Evolutionary conservation across 768 basidiomycete species (phyloP).

Genomic region (Suillus sp.): DNA sequence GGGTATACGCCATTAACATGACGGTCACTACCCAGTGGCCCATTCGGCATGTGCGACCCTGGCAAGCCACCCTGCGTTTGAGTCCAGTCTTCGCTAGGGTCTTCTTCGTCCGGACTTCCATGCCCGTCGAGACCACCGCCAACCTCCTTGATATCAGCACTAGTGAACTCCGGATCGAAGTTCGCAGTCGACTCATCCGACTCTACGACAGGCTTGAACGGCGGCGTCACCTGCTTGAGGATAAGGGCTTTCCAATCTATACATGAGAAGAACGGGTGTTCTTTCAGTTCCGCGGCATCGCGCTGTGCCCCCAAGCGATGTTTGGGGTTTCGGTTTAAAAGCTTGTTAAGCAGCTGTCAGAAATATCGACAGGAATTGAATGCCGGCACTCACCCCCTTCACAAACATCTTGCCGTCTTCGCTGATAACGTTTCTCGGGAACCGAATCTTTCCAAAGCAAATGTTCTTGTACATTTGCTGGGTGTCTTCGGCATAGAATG

Average conservation of each 20-base stretch:
- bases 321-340: constrained; percentile 97
- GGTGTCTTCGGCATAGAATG: constrained; percentile 98
- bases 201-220: constrained; percentile 97
- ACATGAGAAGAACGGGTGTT: constrained; percentile 88
- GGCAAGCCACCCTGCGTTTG: constrained; percentile 41
- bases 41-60: constrained; percentile 66
- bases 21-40: constrained; percentile 71
- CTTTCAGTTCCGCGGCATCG: constrained; percentile 93
- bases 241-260: constrained; percentile 93
- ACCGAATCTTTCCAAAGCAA: constrained; percentile 98
- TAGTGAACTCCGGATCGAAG: constrained; percentile 98
- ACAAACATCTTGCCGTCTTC: constrained; percentile 99
- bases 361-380: constrained; percentile 17
- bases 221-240: constrained; percentile 88
- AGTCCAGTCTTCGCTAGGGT: constrained; percentile 66
- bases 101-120: constrained; percentile 50
- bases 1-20: constrained; percentile 16
- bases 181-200: constrained; percentile 98
- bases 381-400: constrained; percentile 75
- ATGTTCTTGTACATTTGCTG: constrained; percentile 99
- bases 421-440: constrained; percentile 94
- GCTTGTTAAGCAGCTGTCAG: constrained; percentile 46
- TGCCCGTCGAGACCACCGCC: constrained; percentile 55
- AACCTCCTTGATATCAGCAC: constrained; percentile 80
- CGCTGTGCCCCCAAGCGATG: constrained; percentile 91